Percentiles rank a stretch among this genome's conserved stretches.
phyloP scores from a whole-genome alignment of 1,284 basidiomycete genomes.

The Boletus semigastroideus region DNA sequence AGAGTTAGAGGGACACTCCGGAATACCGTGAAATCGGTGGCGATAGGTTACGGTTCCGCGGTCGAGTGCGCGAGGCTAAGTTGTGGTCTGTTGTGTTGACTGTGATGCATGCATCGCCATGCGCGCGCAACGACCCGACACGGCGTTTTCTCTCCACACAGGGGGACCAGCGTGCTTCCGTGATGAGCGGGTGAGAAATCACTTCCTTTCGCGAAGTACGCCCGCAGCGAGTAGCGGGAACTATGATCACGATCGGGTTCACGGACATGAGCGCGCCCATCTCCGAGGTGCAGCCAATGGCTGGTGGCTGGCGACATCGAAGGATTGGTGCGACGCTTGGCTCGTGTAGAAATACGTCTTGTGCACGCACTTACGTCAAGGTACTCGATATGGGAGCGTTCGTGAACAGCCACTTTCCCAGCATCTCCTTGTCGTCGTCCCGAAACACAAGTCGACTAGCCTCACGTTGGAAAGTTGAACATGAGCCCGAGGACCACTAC shows the following conservation, averaged over 20 bases:
- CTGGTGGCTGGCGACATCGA: constrained; percentile 7
- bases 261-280: constrained; percentile 4
- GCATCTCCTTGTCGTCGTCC: neutral
- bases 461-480: constrained; percentile 16
- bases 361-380: constrained; percentile 43
- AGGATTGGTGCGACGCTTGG: neutral
- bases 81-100: constrained; percentile 12
- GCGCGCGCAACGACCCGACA: neutral
- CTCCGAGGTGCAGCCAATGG: constrained; percentile 12
- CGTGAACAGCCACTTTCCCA: neutral
- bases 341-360: neutral
- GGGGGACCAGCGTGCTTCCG: constrained; percentile 14
- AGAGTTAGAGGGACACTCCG: constrained; percentile 60
- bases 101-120: constrained; percentile 6
- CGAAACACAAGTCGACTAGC: constrained; percentile 44
- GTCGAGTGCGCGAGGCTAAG: constrained; percentile 27
- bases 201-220: constrained; percentile 62
- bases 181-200: constrained; percentile 20
- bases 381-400: constrained; percentile 50
- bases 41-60: constrained; percentile 53
- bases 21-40: constrained; percentile 59
- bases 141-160: constrained; percentile 16
- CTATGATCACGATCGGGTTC: constrained; percentile 10
- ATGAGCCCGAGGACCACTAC: neutral
- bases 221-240: constrained; percentile 40